phyloP scores from a whole-genome alignment of 176 grass and related monocot genomes.

The Rhynchospora tenuis region DNA sequence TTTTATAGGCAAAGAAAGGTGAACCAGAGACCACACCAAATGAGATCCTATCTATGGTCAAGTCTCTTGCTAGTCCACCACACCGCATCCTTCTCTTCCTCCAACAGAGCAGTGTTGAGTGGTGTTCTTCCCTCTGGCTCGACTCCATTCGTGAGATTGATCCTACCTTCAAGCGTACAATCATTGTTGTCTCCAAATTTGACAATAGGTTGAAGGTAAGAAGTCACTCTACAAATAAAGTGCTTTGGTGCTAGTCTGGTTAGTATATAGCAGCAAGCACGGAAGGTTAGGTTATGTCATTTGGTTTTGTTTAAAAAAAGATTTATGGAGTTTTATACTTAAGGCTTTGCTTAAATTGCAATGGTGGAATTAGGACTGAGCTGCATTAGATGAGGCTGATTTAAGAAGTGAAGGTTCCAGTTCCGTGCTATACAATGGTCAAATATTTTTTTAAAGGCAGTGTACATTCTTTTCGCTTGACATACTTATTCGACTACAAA shows the following conservation, averaged over 20 bases:
- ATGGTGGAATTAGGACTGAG: background rate
- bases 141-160: conserved; percentile 89
- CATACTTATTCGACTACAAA: background rate
- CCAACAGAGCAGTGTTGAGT: conserved; percentile 97
- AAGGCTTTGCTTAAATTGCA: background rate
- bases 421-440: background rate
- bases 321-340: background rate
- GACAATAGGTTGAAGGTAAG: conserved; percentile 96
- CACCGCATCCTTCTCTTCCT: conserved; percentile 94
- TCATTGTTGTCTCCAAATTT: conserved; percentile 91
- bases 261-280: background rate
- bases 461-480: background rate
- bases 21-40: conserved; percentile 81
- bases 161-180: conserved; percentile 79
- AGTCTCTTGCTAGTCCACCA: conserved; percentile 71
- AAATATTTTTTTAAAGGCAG: background rate
- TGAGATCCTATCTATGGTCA: conserved; percentile 93
- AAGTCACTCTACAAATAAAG: background rate
- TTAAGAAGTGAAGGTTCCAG: background rate
- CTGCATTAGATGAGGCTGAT: background rate
- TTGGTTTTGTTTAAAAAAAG: background rate
- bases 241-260: background rate
- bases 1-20: conserved; percentile 78
- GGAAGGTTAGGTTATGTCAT: background rate
- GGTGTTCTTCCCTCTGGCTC: conserved; percentile 94